Evolutionary conservation across 2,329 filamentous ascomycete genomes (phyloP).

Genomic region (Aspergillus sp.): DNA sequence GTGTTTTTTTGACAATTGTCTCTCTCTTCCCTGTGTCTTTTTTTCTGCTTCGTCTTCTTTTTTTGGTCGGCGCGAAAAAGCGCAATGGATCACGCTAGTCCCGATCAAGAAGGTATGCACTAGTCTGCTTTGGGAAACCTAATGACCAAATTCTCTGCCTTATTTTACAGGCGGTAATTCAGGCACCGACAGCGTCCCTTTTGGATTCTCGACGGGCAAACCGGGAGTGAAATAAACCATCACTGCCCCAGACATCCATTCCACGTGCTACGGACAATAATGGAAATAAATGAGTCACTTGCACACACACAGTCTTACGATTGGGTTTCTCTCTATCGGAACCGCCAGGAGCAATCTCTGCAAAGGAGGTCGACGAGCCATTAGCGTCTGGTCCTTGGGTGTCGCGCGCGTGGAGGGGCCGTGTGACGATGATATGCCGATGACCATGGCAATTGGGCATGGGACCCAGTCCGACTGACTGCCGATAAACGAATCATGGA

Average conservation of each 20-base stretch:
- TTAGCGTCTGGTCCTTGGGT: neutral
- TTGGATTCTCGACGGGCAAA: neutral
- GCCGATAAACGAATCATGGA: too few species aligned
- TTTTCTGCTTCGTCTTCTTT: constrained; percentile 6
- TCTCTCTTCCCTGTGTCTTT: constrained; percentile 1
- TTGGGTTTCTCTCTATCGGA: neutral
- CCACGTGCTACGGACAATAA: too few species aligned
- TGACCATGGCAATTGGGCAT: too few species aligned
- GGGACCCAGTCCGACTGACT: too few species aligned
- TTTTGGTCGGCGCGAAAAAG: constrained; percentile 13
- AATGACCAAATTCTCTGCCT: neutral
- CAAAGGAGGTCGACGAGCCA: neutral
- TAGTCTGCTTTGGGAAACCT: neutral
- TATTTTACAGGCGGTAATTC: neutral
- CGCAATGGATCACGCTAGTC: constrained; percentile 15
- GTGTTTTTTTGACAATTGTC: neutral
- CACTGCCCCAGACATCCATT: too few species aligned
- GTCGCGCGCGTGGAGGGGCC: neutral
- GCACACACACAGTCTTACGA: neutral
- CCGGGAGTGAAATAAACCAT: neutral
- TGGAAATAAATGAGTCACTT: too few species aligned
- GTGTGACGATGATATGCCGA: neutral
- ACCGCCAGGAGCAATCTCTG: neutral
- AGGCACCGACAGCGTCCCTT: neutral
- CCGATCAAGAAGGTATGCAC: constrained; percentile 1